phyloP scores from a whole-genome alignment of 2,329 filamentous ascomycete genomes.

The Xylaria sp. region DNA sequence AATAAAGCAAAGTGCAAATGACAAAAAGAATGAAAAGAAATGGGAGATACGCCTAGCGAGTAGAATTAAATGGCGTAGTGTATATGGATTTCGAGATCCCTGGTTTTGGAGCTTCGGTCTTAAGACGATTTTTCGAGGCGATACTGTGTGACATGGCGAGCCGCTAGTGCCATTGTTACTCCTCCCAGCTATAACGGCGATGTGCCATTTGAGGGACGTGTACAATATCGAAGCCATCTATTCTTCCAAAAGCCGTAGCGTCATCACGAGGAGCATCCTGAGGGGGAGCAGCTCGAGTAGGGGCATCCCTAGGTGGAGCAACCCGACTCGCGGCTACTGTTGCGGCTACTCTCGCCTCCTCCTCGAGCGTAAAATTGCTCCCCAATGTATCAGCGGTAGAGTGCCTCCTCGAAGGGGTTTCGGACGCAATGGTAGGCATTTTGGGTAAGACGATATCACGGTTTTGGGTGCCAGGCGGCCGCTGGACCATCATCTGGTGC shows the following conservation, averaged over 20 bases:
- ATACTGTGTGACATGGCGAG: neutral
- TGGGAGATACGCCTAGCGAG: constrained; percentile 33
- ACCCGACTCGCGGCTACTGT: neutral
- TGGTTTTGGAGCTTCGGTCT: neutral
- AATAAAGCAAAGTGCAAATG: constrained; percentile 12
- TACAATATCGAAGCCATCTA: constrained; percentile 48
- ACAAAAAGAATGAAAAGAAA: constrained; percentile 15
- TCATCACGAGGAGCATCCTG: constrained; percentile 14
- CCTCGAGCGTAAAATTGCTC: constrained; percentile 68
- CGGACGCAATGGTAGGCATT: constrained; percentile 45
- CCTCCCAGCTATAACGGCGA: constrained; percentile 52
- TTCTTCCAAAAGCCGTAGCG: constrained; percentile 40
- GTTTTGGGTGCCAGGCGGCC: constrained; percentile 44
- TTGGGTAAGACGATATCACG: constrained; percentile 45
- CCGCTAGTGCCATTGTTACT: constrained; percentile 36
- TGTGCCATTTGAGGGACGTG: constrained; percentile 50
- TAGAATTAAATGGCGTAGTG: constrained; percentile 30
- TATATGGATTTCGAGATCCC: constrained; percentile 20
- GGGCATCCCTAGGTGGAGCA: neutral
- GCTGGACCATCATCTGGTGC: constrained; percentile 43
- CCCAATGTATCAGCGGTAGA: constrained; percentile 60
- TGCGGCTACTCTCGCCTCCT: constrained; percentile 53
- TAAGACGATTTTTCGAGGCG: constrained; percentile 6
- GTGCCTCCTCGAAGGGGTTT: constrained; percentile 43
- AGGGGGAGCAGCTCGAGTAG: constrained; percentile 1